phyloP scores from a whole-genome alignment of 768 basidiomycete genomes.

The Sistotremastrum niveocremeum region DNA sequence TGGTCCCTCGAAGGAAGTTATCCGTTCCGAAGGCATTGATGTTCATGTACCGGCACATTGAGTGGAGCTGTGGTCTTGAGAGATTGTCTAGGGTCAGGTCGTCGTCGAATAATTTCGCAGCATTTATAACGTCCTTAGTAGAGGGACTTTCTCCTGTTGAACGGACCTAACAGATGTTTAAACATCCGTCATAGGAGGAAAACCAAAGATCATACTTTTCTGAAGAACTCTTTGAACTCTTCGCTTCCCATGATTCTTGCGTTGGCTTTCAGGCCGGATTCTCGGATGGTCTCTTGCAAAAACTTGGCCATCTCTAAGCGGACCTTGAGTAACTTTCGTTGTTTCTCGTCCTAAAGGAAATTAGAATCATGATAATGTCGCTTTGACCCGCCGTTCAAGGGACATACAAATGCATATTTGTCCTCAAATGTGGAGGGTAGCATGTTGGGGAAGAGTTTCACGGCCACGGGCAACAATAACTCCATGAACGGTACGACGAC shows the following conservation, averaged over 20 bases:
- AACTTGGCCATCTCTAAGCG: slow-evolving; percentile 99
- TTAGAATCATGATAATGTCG: background rate
- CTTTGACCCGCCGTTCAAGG: slow-evolving; percentile 2
- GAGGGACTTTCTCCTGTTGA: slow-evolving; percentile 93
- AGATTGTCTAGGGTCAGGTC: slow-evolving; percentile 97
- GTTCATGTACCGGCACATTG: slow-evolving; percentile 96
- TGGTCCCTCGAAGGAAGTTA: slow-evolving; percentile 89
- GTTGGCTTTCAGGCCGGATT: slow-evolving; percentile 85
- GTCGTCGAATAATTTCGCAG: slow-evolving; percentile 94
- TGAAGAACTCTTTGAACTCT: slow-evolving; percentile 98
- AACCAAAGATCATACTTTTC: slow-evolving; percentile 46
- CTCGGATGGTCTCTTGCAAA: slow-evolving; percentile 91
- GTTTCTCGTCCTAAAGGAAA: slow-evolving; percentile 77
- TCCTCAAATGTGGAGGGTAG: slow-evolving; percentile 97
- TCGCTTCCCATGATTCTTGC: slow-evolving; percentile 88
- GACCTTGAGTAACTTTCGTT: slow-evolving; percentile 87
- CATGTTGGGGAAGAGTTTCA: slow-evolving; percentile 98
- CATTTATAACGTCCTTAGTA: slow-evolving; percentile 76
- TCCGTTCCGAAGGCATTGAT: slow-evolving; percentile 98
- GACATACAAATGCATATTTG: slow-evolving; percentile 77
- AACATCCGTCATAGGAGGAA: background rate
- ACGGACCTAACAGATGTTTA: slow-evolving; percentile 44
- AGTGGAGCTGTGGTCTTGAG: slow-evolving; percentile 94
- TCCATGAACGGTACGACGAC: slow-evolving; percentile 98
- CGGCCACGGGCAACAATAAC: slow-evolving; percentile 82